Percentiles rank a stretch among this genome's conserved stretches.
These are phyloP conservation scores for Herpetomonas samuelpessoai DNA, from an alignment of 208 protist genomes.

Conservation along the genomic window DNA sequence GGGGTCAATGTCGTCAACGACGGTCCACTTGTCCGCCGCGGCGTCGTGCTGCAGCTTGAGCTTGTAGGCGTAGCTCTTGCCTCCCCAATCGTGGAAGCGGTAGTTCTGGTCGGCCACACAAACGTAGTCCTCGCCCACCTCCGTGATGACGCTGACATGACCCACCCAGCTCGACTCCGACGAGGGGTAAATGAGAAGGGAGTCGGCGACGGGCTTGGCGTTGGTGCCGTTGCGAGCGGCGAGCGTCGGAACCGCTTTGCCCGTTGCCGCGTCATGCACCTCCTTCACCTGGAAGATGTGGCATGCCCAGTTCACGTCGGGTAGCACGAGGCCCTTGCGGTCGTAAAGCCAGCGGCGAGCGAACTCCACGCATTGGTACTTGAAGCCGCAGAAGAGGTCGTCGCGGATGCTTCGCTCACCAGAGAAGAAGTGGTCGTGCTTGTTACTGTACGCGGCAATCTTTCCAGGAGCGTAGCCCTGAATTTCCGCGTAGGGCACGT, in stretches of 20 bases:
- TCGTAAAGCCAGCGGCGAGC: slow-evolving; percentile 82
- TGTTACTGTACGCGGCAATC: slow-evolving; percentile 89
- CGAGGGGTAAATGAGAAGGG: slow-evolving; percentile 76
- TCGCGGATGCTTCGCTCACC: slow-evolving; percentile 77
- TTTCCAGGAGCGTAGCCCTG: slow-evolving; percentile 74
- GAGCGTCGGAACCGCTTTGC: slow-evolving; percentile 38
- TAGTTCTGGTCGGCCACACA: slow-evolving; percentile 87
- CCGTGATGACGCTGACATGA: slow-evolving; percentile 82
- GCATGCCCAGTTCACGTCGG: slow-evolving; percentile 79
- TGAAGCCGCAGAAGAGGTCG: slow-evolving; percentile 82
- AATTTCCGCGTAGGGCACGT: slow-evolving; percentile 65
- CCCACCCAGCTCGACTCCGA: slow-evolving; percentile 42
- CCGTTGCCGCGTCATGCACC: slow-evolving; percentile 64
- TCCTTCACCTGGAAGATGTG: slow-evolving; percentile 71
- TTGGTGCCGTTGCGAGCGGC: slow-evolving; percentile 54
- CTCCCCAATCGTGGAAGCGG: slow-evolving; percentile 79
- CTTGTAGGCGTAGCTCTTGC: slow-evolving; percentile 42
- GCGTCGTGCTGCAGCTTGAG: slow-evolving; percentile 44
- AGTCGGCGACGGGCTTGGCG: slow-evolving; percentile 65
- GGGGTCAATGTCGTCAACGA: slow-evolving; percentile 61
- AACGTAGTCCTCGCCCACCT: slow-evolving; percentile 83
- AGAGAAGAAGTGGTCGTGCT: slow-evolving; percentile 84
- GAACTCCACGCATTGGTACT: slow-evolving; percentile 91
- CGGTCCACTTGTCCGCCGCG: slow-evolving; percentile 53
- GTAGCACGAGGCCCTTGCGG: slow-evolving; percentile 74